phyloP scores from a whole-genome alignment of 108 stramenopile species.

The Nitzschia sp. region DNA sequence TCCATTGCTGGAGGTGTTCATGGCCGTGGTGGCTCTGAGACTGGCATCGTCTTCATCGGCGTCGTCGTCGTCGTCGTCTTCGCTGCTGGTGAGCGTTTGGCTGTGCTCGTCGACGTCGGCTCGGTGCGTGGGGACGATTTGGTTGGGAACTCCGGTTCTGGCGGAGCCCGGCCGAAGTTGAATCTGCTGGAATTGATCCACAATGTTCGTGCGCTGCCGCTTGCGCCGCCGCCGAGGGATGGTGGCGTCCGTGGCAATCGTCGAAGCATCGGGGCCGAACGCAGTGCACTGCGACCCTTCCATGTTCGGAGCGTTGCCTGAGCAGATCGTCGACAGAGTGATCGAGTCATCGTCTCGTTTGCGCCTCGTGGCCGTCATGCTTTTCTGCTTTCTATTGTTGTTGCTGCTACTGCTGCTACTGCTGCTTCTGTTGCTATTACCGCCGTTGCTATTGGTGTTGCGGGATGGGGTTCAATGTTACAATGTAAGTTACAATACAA shows the following conservation, averaged over 20 bases:
- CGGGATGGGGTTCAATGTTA: too few relatives aligned
- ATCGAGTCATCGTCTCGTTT: slow-evolving; percentile 23
- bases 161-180: neutral
- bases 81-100: slow-evolving; percentile 2
- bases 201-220: slow-evolving; percentile 3
- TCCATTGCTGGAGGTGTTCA: neutral
- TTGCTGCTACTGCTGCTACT: too few relatives aligned
- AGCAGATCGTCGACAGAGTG: slow-evolving; percentile 8
- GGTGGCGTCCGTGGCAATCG: slow-evolving; percentile 6
- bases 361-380: slow-evolving; percentile 12
- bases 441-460: too few relatives aligned
- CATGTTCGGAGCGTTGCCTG: neutral
- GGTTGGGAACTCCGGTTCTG: slow-evolving; percentile 14
- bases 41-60: neutral
- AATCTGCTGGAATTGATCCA: slow-evolving; percentile 17
- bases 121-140: slow-evolving; percentile 13
- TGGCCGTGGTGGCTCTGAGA: neutral
- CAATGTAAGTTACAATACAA: too few relatives aligned
- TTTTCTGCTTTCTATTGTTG: neutral
- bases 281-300: slow-evolving; percentile 1
- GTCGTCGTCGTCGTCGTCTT: slow-evolving; percentile 5
- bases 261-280: slow-evolving; percentile 1
- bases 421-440: too few relatives aligned
- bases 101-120: slow-evolving; percentile 3
- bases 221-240: slow-evolving; percentile 1